phyloP scores from a whole-genome alignment of 2,329 filamentous ascomycete genomes.

The Aureobasidium subglaciale region DNA sequence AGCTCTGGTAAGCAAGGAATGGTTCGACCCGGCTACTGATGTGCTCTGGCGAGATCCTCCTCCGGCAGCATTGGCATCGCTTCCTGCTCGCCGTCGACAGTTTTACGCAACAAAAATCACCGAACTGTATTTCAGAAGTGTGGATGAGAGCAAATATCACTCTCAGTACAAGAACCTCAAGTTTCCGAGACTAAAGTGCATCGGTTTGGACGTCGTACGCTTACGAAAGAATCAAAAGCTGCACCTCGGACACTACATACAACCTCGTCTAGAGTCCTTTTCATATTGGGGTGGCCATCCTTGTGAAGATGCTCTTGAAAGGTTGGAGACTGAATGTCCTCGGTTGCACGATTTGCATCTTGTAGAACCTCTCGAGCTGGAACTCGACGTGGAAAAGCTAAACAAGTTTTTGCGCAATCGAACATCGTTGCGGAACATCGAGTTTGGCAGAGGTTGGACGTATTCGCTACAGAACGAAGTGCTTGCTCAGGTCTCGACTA shows the following conservation, averaged over 20 bases:
- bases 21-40: background rate
- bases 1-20: background rate
- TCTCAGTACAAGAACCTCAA: background rate
- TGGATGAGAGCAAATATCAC: background rate
- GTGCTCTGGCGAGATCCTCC: background rate
- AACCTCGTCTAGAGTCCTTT: background rate
- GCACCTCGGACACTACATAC: background rate
- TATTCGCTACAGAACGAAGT: background rate
- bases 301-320: background rate
- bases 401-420: background rate
- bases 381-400: background rate
- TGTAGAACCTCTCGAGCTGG: background rate
- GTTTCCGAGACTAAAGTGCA: background rate
- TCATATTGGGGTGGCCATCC: background rate
- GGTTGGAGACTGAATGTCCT: background rate
- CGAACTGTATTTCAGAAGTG: background rate
- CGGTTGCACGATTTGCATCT: background rate
- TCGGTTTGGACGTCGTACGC: background rate
- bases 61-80: background rate
- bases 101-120: background rate
- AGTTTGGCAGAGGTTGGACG: background rate
- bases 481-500: background rate
- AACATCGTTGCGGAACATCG: background rate
- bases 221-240: background rate
- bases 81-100: background rate